Conservation (phyloP, 495 filamentous ascomycete genomes). For the Podospora appendiculata region DNA sequence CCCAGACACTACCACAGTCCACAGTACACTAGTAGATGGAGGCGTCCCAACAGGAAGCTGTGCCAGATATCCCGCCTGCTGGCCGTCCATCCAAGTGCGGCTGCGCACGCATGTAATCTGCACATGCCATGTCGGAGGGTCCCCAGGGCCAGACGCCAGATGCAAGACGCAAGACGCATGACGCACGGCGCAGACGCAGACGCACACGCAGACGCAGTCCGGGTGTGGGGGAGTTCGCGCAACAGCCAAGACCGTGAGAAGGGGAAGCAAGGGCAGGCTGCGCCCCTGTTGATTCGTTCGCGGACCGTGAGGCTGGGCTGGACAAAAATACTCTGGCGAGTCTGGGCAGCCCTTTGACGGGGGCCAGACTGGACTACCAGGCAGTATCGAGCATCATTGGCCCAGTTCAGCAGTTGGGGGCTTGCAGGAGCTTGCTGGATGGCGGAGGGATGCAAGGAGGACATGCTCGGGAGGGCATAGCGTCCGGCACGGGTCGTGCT, state of each 20-base stretch:
- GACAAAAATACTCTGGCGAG: slow-evolving; percentile 3
- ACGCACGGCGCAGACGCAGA: neutral
- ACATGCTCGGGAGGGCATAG: neutral
- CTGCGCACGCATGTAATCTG: slow-evolving; percentile 4
- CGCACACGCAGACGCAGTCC: neutral
- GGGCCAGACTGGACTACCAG: too few species aligned
- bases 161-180: neutral
- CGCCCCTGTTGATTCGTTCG: neutral
- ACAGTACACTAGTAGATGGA: too few species aligned
- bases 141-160: neutral
- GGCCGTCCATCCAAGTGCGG: neutral
- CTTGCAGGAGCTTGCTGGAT: too few species aligned
- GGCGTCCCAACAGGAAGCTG: too few species aligned
- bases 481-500: neutral
- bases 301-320: slow-evolving; percentile 6
- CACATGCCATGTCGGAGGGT: neutral
- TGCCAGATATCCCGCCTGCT: too few species aligned
- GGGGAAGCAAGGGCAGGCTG: too few species aligned
- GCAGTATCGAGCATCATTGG: slow-evolving; percentile 1
- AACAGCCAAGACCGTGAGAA: too few species aligned
- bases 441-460: slow-evolving; percentile 7
- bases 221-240: neutral
- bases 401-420: neutral
- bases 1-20: too few species aligned
- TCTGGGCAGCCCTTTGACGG: too few species aligned